phyloP scores from a whole-genome alignment of 75 land plant species.

The Pinus taeda region DNA sequence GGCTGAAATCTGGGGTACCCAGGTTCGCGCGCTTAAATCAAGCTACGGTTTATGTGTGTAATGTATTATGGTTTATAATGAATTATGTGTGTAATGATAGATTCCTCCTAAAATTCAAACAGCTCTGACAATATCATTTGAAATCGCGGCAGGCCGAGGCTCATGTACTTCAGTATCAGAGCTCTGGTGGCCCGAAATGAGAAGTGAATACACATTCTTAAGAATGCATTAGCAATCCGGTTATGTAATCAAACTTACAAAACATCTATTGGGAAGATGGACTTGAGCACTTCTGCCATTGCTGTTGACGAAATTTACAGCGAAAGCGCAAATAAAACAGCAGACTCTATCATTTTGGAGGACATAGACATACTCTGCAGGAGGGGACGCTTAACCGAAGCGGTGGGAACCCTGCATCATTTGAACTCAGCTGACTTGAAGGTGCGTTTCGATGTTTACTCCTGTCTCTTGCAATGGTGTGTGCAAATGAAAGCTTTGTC shows the following conservation, averaged over 20 bases:
- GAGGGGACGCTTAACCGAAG: background rate
- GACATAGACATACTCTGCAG: background rate
- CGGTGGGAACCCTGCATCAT: background rate
- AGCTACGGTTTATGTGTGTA: no score
- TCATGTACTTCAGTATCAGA: no score
- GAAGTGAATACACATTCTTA: no score
- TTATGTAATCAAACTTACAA: background rate
- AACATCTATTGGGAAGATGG: no score
- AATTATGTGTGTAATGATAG: no score
- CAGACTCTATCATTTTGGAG: background rate
- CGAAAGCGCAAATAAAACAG: background rate
- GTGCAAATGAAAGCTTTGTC: background rate
- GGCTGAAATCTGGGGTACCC: no score
- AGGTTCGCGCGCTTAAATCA: no score
- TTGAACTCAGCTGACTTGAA: background rate
- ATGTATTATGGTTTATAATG: no score
- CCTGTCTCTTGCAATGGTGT: constrained; percentile 6
- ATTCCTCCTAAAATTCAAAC: no score
- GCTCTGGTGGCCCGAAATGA: no score
- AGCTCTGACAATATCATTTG: no score
- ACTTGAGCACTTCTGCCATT: background rate
- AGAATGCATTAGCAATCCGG: background rate
- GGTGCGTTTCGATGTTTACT: background rate
- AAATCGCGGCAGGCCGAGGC: no score
- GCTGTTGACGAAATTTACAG: background rate